Evolutionary conservation across 345 rosid species (phyloP).

Genomic region (Hibiscus trionum): DNA sequence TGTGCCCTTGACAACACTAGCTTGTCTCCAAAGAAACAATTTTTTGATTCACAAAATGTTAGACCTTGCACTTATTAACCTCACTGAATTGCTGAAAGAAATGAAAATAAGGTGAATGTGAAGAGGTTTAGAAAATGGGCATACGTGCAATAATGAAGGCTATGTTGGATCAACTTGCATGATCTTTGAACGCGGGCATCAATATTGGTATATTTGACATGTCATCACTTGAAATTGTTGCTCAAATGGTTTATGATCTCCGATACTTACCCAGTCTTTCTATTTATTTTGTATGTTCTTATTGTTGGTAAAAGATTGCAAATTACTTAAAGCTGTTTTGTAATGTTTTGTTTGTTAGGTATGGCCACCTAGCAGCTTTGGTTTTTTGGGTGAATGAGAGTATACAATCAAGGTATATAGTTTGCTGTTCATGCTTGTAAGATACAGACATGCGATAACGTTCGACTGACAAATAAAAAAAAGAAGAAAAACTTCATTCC

Average conservation of each 20-base stretch:
- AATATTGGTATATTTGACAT: neutral
- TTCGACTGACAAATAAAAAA: neutral
- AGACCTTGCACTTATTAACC: neutral
- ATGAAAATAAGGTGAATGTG: neutral
- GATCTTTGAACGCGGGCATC: neutral
- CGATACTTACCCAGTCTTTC: neutral
- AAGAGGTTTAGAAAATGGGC: neutral
- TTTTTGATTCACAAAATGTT: neutral
- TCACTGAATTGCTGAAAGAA: neutral
- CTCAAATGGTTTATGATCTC: neutral
- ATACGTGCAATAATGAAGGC: neutral
- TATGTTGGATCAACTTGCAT: neutral
- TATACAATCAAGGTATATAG: neutral
- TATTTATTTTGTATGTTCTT: neutral
- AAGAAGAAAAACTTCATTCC: neutral
- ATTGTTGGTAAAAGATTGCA: neutral
- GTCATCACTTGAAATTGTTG: neutral
- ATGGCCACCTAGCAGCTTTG: conserved; percentile 1
- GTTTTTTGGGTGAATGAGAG: neutral
- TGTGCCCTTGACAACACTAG: too few relatives aligned
- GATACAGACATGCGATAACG: neutral
- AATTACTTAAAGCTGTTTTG: neutral
- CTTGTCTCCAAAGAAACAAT: neutral
- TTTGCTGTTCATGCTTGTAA: neutral
- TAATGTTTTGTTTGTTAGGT: neutral